Evolutionary conservation across 2,329 filamentous ascomycete genomes (phyloP), one percentile per base, ranked within the genome.

Genomic region (Colletotrichum sp.): DNA sequence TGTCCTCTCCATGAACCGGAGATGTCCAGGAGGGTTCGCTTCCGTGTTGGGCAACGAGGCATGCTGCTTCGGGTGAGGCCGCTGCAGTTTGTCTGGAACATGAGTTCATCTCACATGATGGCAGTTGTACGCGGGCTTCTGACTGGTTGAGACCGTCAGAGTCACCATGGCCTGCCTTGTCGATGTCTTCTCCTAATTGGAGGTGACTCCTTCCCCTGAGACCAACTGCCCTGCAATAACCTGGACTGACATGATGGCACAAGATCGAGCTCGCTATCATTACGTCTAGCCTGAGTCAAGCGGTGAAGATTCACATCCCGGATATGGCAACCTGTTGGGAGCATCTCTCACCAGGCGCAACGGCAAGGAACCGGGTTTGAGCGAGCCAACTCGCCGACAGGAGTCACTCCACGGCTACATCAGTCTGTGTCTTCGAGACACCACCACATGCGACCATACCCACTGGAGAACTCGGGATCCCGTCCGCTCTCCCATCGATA

Each of bases 381-480:
- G n/a, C 3, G 10, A 21, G n/a, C 4, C 44, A 21, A 52, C 10
- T 13, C 13, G n/a, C n/a, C 44, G 44, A 60, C 10, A 32, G 16
- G 57, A 60, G 26, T n/a, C 4, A 34, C 59, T 32, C 59, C 32
- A 2, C 1, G 28, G 26, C 10, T 60, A 60, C 32, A 26, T 15
- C 2, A 55, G 8, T 13, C 36, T 15, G n/a, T 24, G 5, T 34
- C 2, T 8, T 30, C 24, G 5, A 4, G 6, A 4, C 0, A 71
- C 59, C 16, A 66, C 3, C 30, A 71, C 59, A 71, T 71, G 59
- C 59, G 60, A 12, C 69, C 69, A 71, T 39, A 71, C 62, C 60
- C 62, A 63, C 66, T 73, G 71, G 71, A 73, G 66, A 62, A 73
- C 71, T 69, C 64, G 55, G 71, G 65, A 69, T 73, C 71, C 71